Percentiles rank a stretch among this genome's conserved stretches.
Conservation (phyloP, 352 stramenopile species). For the Globisporangium polare region DNA sequence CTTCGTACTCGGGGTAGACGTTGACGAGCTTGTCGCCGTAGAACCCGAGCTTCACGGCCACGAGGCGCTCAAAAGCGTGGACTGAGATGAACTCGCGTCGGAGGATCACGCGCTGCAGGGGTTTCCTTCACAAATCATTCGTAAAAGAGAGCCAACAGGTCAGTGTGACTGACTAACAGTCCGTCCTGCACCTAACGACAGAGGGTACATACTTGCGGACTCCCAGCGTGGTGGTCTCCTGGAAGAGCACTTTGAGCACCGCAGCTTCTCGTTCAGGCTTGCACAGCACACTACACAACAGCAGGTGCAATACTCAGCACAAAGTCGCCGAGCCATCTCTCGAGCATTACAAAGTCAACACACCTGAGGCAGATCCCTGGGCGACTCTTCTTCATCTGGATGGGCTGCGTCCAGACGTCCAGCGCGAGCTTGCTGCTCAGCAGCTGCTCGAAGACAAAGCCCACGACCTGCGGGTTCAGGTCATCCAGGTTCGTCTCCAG, state of each 20-base stretch:
- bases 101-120: slow-evolving; percentile 55
- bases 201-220: slow-evolving; percentile 59
- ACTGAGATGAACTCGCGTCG: slow-evolving; percentile 49
- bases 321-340: too few species aligned
- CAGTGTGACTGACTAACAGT: too few species aligned
- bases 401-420: slow-evolving; percentile 86
- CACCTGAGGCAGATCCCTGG: slow-evolving; percentile 73
- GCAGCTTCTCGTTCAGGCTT: slow-evolving; percentile 41
- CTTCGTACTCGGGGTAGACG: slow-evolving; percentile 76
- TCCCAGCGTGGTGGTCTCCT: slow-evolving; percentile 87
- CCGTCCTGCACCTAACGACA: too few species aligned
- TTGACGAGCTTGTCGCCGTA: slow-evolving; percentile 53
- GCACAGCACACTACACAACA: slow-evolving; percentile 64
- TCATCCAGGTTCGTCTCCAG: slow-evolving; percentile 92
- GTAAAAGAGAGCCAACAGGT: too few species aligned
- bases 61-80: slow-evolving; percentile 31
- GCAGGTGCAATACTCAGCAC: too few species aligned
- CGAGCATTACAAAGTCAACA: too few species aligned
- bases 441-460: slow-evolving; percentile 71
- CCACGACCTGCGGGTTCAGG: slow-evolving; percentile 82
- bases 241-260: slow-evolving; percentile 65
- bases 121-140: too few species aligned
- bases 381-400: slow-evolving; percentile 92
- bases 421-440: slow-evolving; percentile 51
- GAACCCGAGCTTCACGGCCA: slow-evolving; percentile 63